These are phyloP conservation scores for Ettlia oleoabundans DNA, from an alignment of 139 green algal species.

Conservation along the genomic window DNA sequence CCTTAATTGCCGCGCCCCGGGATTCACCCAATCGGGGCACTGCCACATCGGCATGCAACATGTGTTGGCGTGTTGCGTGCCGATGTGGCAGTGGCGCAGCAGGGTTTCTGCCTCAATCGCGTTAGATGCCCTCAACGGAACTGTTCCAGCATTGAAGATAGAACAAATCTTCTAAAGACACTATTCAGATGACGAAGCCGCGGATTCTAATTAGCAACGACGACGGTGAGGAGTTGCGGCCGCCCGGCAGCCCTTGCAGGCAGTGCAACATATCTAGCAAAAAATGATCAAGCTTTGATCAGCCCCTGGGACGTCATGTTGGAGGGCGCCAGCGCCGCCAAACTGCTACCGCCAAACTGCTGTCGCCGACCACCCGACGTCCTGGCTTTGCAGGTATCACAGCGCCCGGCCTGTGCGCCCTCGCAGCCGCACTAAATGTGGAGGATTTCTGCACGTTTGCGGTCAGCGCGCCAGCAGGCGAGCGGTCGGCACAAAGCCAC, in stretches of 20 bases:
- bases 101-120: too few species aligned
- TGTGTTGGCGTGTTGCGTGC: too few species aligned
- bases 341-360: too few species aligned
- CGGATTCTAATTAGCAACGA: conserved; percentile 74
- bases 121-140: too few species aligned
- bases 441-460: conserved; percentile 45
- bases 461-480: conserved; percentile 61
- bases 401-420: conserved; percentile 62
- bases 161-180: background rate
- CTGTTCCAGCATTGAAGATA: background rate
- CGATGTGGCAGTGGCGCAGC: too few species aligned
- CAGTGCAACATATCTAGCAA: background rate
- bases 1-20: too few species aligned
- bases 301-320: too few species aligned
- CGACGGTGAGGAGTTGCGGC: conserved; percentile 39
- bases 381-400: conserved; percentile 54
- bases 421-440: conserved; percentile 51
- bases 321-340: too few species aligned
- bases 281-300: background rate
- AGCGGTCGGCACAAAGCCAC: conserved; percentile 68
- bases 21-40: too few species aligned
- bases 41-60: too few species aligned
- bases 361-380: too few species aligned
- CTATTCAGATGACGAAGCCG: background rate
- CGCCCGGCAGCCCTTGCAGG: background rate